phyloP scores from a whole-genome alignment of 2,329 filamentous ascomycete species.

The Cladophialophora carrionii region DNA sequence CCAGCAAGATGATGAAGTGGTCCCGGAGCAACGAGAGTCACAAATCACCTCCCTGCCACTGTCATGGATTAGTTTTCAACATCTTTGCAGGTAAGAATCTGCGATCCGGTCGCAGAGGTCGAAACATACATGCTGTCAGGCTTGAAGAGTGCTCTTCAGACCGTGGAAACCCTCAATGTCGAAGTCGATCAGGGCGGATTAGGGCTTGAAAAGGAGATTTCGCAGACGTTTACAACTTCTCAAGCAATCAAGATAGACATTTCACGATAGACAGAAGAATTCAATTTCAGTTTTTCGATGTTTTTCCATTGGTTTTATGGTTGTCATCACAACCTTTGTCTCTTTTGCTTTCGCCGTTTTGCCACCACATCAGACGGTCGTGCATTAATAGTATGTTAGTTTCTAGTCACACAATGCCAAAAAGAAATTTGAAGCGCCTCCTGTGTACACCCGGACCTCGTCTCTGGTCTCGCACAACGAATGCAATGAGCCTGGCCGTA shows the following conservation, averaged over 20 bases:
- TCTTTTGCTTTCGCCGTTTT: neutral
- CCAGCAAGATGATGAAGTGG: neutral
- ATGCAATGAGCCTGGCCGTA: slow-evolving; percentile 10
- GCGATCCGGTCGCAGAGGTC: neutral
- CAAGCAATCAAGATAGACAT: neutral
- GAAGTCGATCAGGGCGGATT: neutral
- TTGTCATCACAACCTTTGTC: slow-evolving; percentile 1
- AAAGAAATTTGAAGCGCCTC: slow-evolving; percentile 6
- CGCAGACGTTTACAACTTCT: neutral
- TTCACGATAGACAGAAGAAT: slow-evolving; percentile 4
- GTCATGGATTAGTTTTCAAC: neutral
- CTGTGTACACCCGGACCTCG: slow-evolving; percentile 5
- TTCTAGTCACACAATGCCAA: slow-evolving; percentile 32
- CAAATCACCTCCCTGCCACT: neutral
- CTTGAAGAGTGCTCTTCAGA: neutral
- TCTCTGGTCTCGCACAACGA: neutral
- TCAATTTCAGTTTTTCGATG: neutral
- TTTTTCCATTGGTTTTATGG: slow-evolving; percentile 8
- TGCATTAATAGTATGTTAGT: slow-evolving; percentile 33
- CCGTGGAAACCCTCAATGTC: neutral
- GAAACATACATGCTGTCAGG: neutral
- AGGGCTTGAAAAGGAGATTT: neutral
- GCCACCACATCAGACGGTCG: slow-evolving; percentile 20
- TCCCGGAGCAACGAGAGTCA: neutral
- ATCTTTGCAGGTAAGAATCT: no score